Evolutionary conservation across 495 filamentous ascomycete genomes (phyloP).

Genomic region (Cladorrhinum samala): DNA sequence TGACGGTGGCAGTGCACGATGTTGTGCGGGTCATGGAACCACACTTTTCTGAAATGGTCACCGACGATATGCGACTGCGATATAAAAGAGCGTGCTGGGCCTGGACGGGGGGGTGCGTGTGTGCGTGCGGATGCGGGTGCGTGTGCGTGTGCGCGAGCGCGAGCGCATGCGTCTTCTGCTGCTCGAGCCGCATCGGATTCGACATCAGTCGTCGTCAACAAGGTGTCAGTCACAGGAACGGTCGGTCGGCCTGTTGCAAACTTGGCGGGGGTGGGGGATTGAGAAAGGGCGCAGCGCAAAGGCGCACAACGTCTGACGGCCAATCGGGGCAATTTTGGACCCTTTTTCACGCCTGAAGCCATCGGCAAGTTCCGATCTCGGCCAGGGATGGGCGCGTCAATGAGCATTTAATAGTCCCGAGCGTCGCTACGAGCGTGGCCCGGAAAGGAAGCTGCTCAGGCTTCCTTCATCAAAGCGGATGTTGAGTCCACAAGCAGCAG

Average conservation of each 20-base stretch:
- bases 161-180: background rate
- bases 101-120: background rate
- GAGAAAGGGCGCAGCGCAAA: constrained; percentile 6
- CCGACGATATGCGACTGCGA: constrained; percentile 2
- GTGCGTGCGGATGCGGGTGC: background rate
- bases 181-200: constrained; percentile 7
- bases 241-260: too few relatives aligned
- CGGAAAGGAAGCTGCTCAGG: constrained; percentile 24
- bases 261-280: constrained; percentile 5
- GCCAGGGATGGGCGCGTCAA: constrained; percentile 1
- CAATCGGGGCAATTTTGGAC: constrained; percentile 20
- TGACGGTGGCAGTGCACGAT: background rate
- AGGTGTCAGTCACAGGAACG: too few relatives aligned
- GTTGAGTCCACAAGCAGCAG: constrained; percentile 15
- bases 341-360: constrained; percentile 4
- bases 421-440: background rate
- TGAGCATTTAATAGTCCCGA: background rate
- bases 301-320: constrained; percentile 10
- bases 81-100: constrained; percentile 3
- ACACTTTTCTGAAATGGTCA: background rate
- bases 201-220: too few relatives aligned
- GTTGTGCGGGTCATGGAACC: background rate
- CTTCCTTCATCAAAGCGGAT: constrained; percentile 1
- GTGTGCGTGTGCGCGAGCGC: background rate
- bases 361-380: constrained; percentile 29